Conservation (phyloP, 2,329 filamentous ascomycete genomes). For the Hypocrella siamensis region DNA sequence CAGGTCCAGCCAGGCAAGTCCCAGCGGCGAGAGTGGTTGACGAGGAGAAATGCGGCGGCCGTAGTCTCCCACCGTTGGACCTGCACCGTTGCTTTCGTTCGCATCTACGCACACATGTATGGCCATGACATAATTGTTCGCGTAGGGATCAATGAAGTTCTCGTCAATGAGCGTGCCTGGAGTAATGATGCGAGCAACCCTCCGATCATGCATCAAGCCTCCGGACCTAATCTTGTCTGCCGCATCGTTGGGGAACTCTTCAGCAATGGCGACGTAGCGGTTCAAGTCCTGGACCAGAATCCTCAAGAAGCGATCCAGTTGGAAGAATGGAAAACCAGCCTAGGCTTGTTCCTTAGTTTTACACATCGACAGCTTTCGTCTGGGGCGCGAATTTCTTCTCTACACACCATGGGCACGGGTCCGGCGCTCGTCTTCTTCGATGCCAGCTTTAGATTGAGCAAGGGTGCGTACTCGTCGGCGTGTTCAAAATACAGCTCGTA, state of each 20-base stretch:
- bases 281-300: slow-evolving; percentile 80
- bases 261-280: slow-evolving; percentile 83
- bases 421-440: slow-evolving; percentile 66
- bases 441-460: slow-evolving; percentile 77
- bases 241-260: slow-evolving; percentile 70
- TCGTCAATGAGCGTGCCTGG: slow-evolving; percentile 95
- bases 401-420: slow-evolving; percentile 65
- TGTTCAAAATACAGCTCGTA: slow-evolving; percentile 98
- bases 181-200: slow-evolving; percentile 75
- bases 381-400: slow-evolving; percentile 4
- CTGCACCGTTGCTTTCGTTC: too few relatives aligned
- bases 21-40: slow-evolving; percentile 29
- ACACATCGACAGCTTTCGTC: background rate
- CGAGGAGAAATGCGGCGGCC: slow-evolving; percentile 3
- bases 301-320: slow-evolving; percentile 86
- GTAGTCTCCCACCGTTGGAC: background rate
- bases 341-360: slow-evolving; percentile 14
- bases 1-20: slow-evolving; percentile 85
- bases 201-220: slow-evolving; percentile 70
- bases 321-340: slow-evolving; percentile 87
- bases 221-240: slow-evolving; percentile 57
- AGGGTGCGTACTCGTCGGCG: slow-evolving; percentile 72
- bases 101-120: slow-evolving; percentile 37
- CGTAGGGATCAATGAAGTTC: slow-evolving; percentile 87
- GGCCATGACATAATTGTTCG: slow-evolving; percentile 84